Evolutionary conservation across 2,329 filamentous ascomycete genomes (phyloP).

Genomic region (Penicillium janthinellum): DNA sequence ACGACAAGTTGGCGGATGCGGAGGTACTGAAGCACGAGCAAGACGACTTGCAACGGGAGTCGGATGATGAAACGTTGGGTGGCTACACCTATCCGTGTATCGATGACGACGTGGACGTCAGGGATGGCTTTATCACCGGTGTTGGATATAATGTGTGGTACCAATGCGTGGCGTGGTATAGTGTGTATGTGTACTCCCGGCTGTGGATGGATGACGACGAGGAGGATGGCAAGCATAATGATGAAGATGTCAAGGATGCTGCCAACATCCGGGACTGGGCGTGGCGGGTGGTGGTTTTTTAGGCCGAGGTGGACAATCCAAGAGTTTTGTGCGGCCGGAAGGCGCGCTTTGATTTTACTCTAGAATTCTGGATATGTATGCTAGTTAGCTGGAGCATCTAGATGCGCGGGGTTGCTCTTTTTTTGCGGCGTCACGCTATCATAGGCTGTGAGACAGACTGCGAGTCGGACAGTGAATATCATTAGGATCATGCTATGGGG

Average conservation of each 20-base stretch:
- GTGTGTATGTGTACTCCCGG: neutral
- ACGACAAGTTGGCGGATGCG: neutral
- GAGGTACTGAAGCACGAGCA: neutral
- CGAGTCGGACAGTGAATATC: constrained; percentile 3
- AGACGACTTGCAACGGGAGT: neutral
- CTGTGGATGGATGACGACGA: neutral
- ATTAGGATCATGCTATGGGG: neutral
- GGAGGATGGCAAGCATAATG: neutral
- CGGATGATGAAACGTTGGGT: neutral
- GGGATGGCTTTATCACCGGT: neutral
- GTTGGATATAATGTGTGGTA: neutral
- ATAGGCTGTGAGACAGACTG: constrained; percentile 3
- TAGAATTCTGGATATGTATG: constrained; percentile 19
- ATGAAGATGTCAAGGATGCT: neutral
- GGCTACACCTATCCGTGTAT: neutral
- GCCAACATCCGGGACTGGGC: neutral
- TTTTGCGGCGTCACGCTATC: neutral
- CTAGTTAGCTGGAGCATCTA: constrained; percentile 9
- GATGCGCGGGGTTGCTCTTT: neutral
- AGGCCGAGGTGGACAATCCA: neutral
- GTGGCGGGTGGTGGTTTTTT: constrained; percentile 8
- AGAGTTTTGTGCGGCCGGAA: neutral
- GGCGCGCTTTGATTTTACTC: constrained; percentile 16
- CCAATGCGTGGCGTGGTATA: neutral
- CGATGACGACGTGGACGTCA: neutral